A percentile compares a stretch with the other conserved stretches of the same genome.
Evolutionary conservation across 148 eudicot genomes (phyloP).

Genomic region (Diospyros kaki): DNA sequence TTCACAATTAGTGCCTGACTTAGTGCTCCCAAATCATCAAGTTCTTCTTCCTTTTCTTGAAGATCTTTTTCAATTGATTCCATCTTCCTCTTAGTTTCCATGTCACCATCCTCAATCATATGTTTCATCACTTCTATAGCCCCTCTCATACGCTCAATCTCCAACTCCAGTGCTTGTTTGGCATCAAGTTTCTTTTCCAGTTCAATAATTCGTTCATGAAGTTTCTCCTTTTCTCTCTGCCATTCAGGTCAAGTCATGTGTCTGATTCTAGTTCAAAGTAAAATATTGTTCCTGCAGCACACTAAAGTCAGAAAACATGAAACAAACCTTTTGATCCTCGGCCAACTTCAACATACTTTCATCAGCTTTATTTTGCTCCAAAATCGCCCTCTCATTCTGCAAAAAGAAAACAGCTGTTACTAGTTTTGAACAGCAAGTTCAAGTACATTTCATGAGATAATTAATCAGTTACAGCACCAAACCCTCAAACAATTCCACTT

Average conservation of each 20-base stretch:
- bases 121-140: slow-evolving; percentile 34
- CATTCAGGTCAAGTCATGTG: not conserved
- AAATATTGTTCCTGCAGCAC: not conserved
- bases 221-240: slow-evolving; percentile 19
- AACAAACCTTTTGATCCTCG: slow-evolving; percentile 59
- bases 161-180: slow-evolving; percentile 10
- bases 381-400: slow-evolving; percentile 67
- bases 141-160: slow-evolving; percentile 39
- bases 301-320: not conserved
- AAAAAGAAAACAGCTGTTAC: slow-evolving; percentile 1
- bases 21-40: not conserved
- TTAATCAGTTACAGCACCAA: no score
- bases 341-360: slow-evolving; percentile 52
- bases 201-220: slow-evolving; percentile 34
- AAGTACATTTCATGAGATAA: not conserved
- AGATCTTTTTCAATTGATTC: slow-evolving; percentile 19
- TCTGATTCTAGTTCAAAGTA: not conserved
- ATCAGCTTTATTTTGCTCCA: slow-evolving; percentile 64
- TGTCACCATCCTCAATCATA: slow-evolving; percentile 32
- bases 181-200: slow-evolving; percentile 24
- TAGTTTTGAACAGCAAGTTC: not conserved
- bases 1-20: not conserved
- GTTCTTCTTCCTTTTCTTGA: slow-evolving; percentile 25
- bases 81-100: slow-evolving; percentile 23
- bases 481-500: no score